phyloP scores from a whole-genome alignment of 2,329 filamentous ascomycete genomes.

The Pseudogymnoascus sp. region DNA sequence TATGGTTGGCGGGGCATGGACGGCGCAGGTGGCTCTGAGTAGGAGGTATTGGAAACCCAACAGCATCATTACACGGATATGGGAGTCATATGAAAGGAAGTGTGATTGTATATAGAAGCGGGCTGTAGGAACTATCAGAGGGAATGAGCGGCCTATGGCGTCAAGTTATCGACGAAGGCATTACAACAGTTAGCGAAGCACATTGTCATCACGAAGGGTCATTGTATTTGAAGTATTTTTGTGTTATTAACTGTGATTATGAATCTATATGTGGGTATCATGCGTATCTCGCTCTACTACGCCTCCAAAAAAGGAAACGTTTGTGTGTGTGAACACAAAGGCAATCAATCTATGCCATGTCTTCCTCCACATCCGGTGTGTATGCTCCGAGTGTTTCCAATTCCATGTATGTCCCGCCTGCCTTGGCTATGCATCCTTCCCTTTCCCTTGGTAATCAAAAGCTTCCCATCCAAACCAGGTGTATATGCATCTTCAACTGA shows the following conservation, averaged over 20 bases:
- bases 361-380: not conserved
- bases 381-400: not conserved
- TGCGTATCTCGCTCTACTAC: slow-evolving; percentile 6
- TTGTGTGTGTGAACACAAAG: slow-evolving; percentile 4
- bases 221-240: not conserved
- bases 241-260: not conserved
- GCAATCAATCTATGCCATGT: not conserved
- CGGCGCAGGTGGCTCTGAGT: not conserved
- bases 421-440: not conserved
- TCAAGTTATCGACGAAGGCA: not conserved
- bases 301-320: slow-evolving; percentile 5
- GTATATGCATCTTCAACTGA: slow-evolving; percentile 1
- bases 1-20: not conserved
- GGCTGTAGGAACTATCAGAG: not conserved
- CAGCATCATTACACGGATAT: slow-evolving; percentile 1
- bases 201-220: not conserved
- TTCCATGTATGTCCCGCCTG: not conserved
- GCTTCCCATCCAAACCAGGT: not conserved
- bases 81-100: not conserved
- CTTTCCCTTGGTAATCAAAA: not conserved
- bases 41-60: not conserved
- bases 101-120: not conserved
- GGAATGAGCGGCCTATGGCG: not conserved
- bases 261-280: slow-evolving; percentile 8
- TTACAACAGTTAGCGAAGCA: not conserved